Evolutionary conservation across 1,284 basidiomycete genomes (phyloP).

Genomic region (Boletus calvinii): DNA sequence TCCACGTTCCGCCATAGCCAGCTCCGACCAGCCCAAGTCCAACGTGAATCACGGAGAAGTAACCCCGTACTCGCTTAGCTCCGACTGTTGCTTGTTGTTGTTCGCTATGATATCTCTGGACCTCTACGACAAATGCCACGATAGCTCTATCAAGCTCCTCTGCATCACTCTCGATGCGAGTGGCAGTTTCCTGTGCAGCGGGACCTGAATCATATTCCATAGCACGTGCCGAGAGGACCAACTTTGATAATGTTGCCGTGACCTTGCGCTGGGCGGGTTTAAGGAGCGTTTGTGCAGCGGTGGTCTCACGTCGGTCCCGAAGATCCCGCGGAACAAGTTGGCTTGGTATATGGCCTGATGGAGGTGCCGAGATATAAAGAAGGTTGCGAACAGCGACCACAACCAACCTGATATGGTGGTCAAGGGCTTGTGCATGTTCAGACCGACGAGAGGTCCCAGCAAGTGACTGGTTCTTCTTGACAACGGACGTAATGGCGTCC

Average conservation of each 20-base stretch:
- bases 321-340: conserved; percentile 53
- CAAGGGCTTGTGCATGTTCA: conserved; percentile 59
- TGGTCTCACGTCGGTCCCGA: conserved; percentile 42
- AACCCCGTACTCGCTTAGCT: conserved; percentile 61
- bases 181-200: conserved; percentile 60
- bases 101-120: conserved; percentile 56
- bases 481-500: conserved; percentile 61
- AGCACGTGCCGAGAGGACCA: conserved; percentile 74
- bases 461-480: conserved; percentile 54
- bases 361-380: conserved; percentile 67
- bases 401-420: conserved; percentile 61
- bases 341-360: conserved; percentile 59
- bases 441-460: conserved; percentile 43
- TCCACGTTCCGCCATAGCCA: conserved; percentile 68
- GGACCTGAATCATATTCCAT: conserved; percentile 73
- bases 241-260: conserved; percentile 73
- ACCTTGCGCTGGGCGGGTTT: conserved; percentile 77
- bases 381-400: conserved; percentile 72
- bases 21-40: conserved; percentile 74
- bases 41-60: conserved; percentile 61
- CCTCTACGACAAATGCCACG: conserved; percentile 68
- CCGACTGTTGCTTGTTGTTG: conserved; percentile 34
- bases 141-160: conserved; percentile 77
- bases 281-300: conserved; percentile 54
- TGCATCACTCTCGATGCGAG: conserved; percentile 73